phyloP scores from a whole-genome alignment of 2,329 filamentous ascomycete species.

The Lasiodiplodia sp. region DNA sequence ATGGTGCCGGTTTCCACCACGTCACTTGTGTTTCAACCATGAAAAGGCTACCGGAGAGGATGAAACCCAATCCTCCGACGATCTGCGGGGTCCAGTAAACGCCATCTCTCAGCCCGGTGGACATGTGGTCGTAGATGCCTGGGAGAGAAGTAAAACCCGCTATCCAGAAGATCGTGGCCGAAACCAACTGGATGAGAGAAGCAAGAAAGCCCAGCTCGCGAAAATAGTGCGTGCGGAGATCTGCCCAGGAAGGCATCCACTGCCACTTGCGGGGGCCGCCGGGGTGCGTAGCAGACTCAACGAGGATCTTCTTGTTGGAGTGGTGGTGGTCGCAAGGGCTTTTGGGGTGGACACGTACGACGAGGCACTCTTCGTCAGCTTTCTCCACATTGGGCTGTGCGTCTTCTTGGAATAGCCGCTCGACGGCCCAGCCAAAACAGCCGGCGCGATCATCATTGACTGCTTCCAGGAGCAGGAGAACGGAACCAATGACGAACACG shows the following conservation, averaged over 20 bases:
- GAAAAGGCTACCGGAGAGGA: conserved; percentile 65
- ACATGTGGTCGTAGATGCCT: conserved; percentile 61
- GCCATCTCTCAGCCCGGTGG: conserved; percentile 57
- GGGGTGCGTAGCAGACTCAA: conserved; percentile 33
- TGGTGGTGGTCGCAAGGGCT: conserved; percentile 47
- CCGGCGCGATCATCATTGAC: conserved; percentile 70
- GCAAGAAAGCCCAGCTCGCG: conserved; percentile 70
- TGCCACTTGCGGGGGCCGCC: conserved; percentile 52
- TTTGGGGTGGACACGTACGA: conserved; percentile 1
- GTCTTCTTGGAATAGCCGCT: conserved; percentile 45
- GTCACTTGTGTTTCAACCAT: conserved; percentile 71
- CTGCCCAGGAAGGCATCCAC: conserved; percentile 66
- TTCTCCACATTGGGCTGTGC: conserved; percentile 33
- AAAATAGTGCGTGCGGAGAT: conserved; percentile 67
- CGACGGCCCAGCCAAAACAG: conserved; percentile 74
- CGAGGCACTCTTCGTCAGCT: conserved; percentile 19
- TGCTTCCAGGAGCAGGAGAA: conserved; percentile 71
- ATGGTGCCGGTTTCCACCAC: conserved; percentile 67
- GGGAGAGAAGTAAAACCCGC: conserved; percentile 67
- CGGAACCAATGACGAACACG: conserved; percentile 69
- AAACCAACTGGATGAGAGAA: conserved; percentile 63
- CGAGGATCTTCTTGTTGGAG: conserved; percentile 42
- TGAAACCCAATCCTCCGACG: conserved; percentile 68
- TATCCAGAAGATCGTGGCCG: conserved; percentile 71
- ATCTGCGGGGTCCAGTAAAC: conserved; percentile 70